Evolutionary conservation across 2,329 filamentous ascomycete species (phyloP), one percentile per base, ranked within the genome.

Genomic region (Exophiala calicioides): DNA sequence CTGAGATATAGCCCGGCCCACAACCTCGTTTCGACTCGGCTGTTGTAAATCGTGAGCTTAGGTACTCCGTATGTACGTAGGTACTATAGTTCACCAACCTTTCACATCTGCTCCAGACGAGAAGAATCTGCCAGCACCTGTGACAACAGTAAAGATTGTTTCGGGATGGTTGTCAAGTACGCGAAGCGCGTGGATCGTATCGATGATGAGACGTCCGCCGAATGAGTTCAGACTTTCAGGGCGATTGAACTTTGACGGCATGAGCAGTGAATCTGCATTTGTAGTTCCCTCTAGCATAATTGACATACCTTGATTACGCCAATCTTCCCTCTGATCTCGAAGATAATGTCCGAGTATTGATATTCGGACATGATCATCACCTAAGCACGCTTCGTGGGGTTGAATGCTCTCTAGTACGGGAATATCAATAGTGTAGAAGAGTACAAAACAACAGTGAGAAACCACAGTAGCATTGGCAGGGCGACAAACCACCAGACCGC

Each of bases 81-180:
- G 19, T 12, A 39, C 35, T 6, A 23, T 12, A 39, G 24, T 20
- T 13, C 18, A 18, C 52, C 13, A 50, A 59, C 68, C 65, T 55
- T 63, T 68, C 1, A 75, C 67, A 62, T 76, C 73, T 16, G 73
- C 72, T 15, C 73, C 73, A 0, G 72, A 68, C 15, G 68, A 72
- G 55, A 76, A 76, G 59, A 75, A 76, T 7, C 72, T 61, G 2
- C 73, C 73, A 50, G 72, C 71, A n/a, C 73, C 73, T 1, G 73
- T 76, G 4, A 75, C 48, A 1, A 76, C 72, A 1, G 73, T 76
- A 55, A 76, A 74, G 12, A 75, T 57, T 3, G 73, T 76, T 21
- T 69, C 65, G 3, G 73, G 71, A 52, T 75, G 63, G 20, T 70
- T 63, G 52, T 75, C 65, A 3, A 75, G 62, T 20, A 67, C 64